Evolutionary conservation across 345 rosid genomes (phyloP), one percentile per base, ranked within the genome.

Genomic region (Acer campestre): DNA sequence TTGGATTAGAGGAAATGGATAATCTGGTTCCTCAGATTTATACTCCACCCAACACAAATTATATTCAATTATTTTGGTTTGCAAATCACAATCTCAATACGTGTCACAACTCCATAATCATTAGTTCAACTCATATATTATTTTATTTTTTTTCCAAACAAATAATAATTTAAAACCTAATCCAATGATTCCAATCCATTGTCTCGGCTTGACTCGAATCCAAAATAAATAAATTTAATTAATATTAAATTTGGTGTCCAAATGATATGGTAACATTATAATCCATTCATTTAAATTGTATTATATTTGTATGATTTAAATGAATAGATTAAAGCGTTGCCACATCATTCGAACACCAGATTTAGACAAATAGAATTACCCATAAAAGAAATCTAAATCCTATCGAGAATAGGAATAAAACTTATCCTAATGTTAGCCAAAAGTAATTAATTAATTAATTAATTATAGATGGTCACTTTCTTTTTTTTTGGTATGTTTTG

Each of bases 131-230:
- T n/a, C 9, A 17, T 20, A 56, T 56, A 56, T 18, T 56, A 56
- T 56, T 3, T 18, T 18, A 5, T 56, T 56, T 17, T 56, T 56
- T 9, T 56, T 56, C 17, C 61, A 56, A 49, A 49, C 4, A 13
- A 49, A 42, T 67, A 68, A 20, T 67, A 40, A 40, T 40, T 49
- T 69, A 25, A 69, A 69, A 70, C 61, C 23, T 27, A 70, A 70
- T 70, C 6, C 55, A 13, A 49, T 49, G 38, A 35, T 35, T 35
- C 38, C 38, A 35, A 35, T 35, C 38, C 6, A 4, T 0, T 35
- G 38, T 35, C 38, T 35, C 38, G 6, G 6, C 38, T 35, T 35
- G 38, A 35, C 38, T 35, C 38, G 38, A 35, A 35, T 35, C 38
- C 6, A 35, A 4, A 4, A 35, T 35, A 35, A 35, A 35, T 35